A percentile compares a stretch with the other conserved stretches of the same genome.
phyloP scores from a whole-genome alignment of 1,284 basidiomycete genomes.

The Flammula alnicola region DNA sequence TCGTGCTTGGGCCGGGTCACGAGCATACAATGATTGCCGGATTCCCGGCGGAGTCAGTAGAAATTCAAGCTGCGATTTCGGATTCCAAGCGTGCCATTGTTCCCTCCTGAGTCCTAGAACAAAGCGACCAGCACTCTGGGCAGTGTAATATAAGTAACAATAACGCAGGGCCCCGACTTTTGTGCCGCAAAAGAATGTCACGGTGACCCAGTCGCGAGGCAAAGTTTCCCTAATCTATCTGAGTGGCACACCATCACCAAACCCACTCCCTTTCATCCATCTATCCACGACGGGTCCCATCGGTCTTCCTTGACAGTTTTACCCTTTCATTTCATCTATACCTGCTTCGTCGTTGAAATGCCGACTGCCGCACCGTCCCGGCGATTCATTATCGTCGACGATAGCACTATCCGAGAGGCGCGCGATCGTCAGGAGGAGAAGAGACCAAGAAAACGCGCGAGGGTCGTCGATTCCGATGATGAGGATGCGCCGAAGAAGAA shows the following conservation, averaged over 20 bases:
- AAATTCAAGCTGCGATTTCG: no score
- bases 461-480: constrained; percentile 32
- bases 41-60: no score
- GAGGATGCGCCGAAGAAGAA: constrained; percentile 18
- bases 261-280: not conserved
- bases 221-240: not conserved
- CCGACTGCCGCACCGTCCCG: not conserved
- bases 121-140: no score
- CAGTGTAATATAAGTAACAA: no score
- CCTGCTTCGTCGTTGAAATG: not conserved
- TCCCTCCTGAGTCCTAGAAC: no score
- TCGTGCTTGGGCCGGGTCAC: no score
- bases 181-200: no score
- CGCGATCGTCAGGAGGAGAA: constrained; percentile 33
- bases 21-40: no score
- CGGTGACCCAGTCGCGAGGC: not conserved
- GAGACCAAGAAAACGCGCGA: constrained; percentile 34
- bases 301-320: not conserved
- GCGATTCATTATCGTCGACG: constrained; percentile 37
- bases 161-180: no score
- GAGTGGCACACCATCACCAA: not conserved
- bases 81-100: no score
- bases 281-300: constrained; percentile 4
- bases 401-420: constrained; percentile 35
- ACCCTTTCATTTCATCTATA: not conserved